phyloP scores from a whole-genome alignment of 495 filamentous ascomycete species.

The Chaetomium tenue region DNA sequence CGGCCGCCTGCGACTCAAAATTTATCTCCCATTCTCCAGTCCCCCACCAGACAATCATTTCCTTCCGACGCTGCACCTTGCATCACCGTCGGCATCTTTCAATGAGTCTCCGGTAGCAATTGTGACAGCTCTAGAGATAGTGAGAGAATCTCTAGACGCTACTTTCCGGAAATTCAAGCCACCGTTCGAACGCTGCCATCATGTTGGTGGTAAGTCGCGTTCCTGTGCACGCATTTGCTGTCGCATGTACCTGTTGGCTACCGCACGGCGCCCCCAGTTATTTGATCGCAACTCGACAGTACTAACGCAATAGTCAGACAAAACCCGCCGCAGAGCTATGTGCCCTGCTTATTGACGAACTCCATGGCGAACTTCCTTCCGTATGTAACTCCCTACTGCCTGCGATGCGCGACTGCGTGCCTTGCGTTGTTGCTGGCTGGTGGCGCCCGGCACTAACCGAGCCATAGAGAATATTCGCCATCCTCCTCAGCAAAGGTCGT shows the following conservation, averaged over 20 bases:
- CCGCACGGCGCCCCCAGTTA: background rate
- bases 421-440: background rate
- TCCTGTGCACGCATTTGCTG: background rate
- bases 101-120: constrained; percentile 65
- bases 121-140: constrained; percentile 68
- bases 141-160: constrained; percentile 67
- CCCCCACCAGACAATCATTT: constrained; percentile 34
- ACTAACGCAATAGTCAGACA: constrained; percentile 38
- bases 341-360: constrained; percentile 80
- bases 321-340: constrained; percentile 76
- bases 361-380: constrained; percentile 83
- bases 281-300: background rate
- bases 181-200: constrained; percentile 14
- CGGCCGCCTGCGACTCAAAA: constrained; percentile 28
- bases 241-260: constrained; percentile 6
- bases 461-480: constrained; percentile 70
- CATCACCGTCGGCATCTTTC: constrained; percentile 26
- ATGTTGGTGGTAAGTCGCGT: constrained; percentile 47
- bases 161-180: constrained; percentile 19
- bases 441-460: constrained; percentile 22
- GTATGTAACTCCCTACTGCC: constrained; percentile 54
- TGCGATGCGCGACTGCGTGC: background rate
- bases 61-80: constrained; percentile 23
- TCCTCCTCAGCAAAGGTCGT: constrained; percentile 73
- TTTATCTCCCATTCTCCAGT: constrained; percentile 21